A percentile compares a stretch with the other conserved stretches of the same genome.
Conservation (phyloP, 2,329 filamentous ascomycete species). For the Fusarium denticulatum region DNA sequence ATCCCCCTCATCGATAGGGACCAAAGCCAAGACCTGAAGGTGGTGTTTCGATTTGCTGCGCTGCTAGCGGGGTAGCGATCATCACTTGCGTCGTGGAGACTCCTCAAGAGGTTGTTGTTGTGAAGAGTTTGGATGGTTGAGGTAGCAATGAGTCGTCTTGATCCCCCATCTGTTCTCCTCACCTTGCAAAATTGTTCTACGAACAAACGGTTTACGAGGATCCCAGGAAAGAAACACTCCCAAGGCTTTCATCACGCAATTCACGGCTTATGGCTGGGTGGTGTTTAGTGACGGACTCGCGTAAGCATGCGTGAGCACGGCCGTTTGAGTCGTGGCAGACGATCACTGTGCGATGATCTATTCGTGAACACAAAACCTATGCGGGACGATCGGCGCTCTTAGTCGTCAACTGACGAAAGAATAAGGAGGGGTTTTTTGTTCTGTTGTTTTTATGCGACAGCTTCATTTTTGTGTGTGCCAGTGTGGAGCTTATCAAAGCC, state of each 20-base stretch:
- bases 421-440: slow-evolving; percentile 11
- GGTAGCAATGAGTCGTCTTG: not conserved
- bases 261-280: slow-evolving; percentile 13
- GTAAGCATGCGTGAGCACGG: slow-evolving; percentile 33
- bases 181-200: not conserved
- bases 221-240: not conserved
- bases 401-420: slow-evolving; percentile 25
- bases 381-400: slow-evolving; percentile 25
- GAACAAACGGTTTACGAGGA: not conserved
- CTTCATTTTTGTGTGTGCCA: slow-evolving; percentile 7
- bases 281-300: slow-evolving; percentile 13
- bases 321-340: slow-evolving; percentile 34
- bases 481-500: slow-evolving; percentile 10
- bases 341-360: slow-evolving; percentile 33
- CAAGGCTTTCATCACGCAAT: not conserved
- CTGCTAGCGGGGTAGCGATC: slow-evolving; percentile 27
- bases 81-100: slow-evolving; percentile 6
- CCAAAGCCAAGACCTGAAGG: slow-evolving; percentile 28
- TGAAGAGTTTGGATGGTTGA: not conserved
- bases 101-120: not conserved
- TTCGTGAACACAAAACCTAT: slow-evolving; percentile 21
- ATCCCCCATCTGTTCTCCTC: not conserved
- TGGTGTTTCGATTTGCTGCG: slow-evolving; percentile 29
- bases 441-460: slow-evolving; percentile 3
- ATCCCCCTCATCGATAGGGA: slow-evolving; percentile 25